Base-by-base conservation (phyloP, 2,329 filamentous ascomycete genomes). In the Corynespora cassiicola region DNA sequence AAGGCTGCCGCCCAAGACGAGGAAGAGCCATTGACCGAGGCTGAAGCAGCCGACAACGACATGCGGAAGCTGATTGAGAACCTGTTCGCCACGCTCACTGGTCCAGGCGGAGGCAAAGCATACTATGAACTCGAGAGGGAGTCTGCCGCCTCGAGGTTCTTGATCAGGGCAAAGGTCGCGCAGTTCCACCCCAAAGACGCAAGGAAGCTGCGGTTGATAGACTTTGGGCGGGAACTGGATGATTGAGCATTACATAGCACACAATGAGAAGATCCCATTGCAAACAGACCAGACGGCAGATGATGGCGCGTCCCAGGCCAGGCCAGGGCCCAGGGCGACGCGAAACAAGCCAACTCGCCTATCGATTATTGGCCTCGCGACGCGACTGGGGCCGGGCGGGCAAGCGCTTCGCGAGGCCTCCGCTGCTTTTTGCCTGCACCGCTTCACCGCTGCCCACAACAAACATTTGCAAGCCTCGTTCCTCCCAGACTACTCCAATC, bases 181-280 rank as follows among this genome's bases (percentile, higher is more conserved):
- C 76, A 80, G 43, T 79, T 78, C 32, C 75, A 80, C 55, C 76
- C 77, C 1, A 75, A 73, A 41, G 76, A 81, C 62, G 78, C 78
- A 11, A 66, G 67, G 42, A 73, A 72, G 44, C 50, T 80, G 43
- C 70, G 77, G 20, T 55, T 80, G 47, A 74, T 80, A 44, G 77
- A 80, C 56, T 79, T 80, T 62, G 75, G 75, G 19, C 50, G 61
- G 20, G 66, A 66, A 39, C 40, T 71, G 39, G 66, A 70, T 37
- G 65, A 65, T 23, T 68, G 42, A 63, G 15, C 15, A 7, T 8
- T 17, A 17, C 17, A 24, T n/a, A 31, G 19, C 21, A 18, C 27
- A 36, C 23, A 36, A 28, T 28, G 33, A 36, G n/a, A n/a, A n/a
- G n/a, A n/a, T n/a, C n/a, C n/a, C n/a, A n/a, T n/a, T n/a, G n/a